Base-by-base conservation (phyloP, 306 rosid genomes). In the Cyclanthera cordifolia region DNA sequence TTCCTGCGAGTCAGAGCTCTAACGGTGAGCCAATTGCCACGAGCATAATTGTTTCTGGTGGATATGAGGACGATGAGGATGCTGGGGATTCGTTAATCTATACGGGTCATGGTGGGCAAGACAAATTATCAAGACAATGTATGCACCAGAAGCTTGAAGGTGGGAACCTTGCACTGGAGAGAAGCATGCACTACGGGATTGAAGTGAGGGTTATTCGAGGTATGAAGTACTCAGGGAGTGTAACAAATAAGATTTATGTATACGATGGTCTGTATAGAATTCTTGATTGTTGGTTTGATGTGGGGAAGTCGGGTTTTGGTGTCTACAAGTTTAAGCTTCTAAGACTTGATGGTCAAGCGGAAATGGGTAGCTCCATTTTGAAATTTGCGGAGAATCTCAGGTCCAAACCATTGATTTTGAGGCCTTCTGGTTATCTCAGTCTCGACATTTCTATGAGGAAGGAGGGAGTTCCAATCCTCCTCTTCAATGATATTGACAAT, bases 41-140 rank as follows among this genome's bases (percentile, higher is more conserved):
- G 0, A 94, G 97, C 60, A 74, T 94, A 16, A 90, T 94, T 24
- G 97, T 90, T 28, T 94, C 99, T 0, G 97, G 97, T 23, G 97
- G 97, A 2, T 94, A 90, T 13, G 99, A 86, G 79, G 99, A 90
- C 55, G 99, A 90, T 48, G 81, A 84, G 30, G 99, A 94, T 64
- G 77, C 79, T 2, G 97, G 97, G 3, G 97, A 94, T 63, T 87
- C 85, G 27, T 83, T 94, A 55, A 88, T 86, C 23, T 90, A 90
- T 60, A 82, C 99, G 0, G 96, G 97, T n/a, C 99, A 94, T 58
- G 99, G 96, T 2, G 97, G 99, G 56, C 97, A 90, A 80, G 96
- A 86, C 71, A 94, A 90, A 82, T 58, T 80, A 14, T 80, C 81
- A 27, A 84, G 54, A 72, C 99, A 94, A 71, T 86, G 88, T 69